Percentiles rank a stretch among this genome's conserved stretches.
phyloP scores from a whole-genome alignment of 495 filamentous ascomycete species.

The Eremomyces bilateralis region DNA sequence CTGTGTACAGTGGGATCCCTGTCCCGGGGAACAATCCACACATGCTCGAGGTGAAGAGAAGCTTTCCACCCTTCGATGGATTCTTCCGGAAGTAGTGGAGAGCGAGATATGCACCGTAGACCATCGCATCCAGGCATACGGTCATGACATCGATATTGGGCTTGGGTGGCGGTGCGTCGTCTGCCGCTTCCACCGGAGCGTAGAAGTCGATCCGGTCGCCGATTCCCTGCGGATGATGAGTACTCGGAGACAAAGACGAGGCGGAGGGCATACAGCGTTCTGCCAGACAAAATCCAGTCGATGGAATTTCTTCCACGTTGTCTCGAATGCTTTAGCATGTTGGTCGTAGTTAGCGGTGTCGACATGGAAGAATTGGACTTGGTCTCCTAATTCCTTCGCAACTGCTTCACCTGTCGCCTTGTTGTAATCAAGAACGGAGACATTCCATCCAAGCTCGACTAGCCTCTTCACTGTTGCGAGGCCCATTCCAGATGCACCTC shows the following conservation, averaged over 20 bases:
- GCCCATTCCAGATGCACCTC: not conserved
- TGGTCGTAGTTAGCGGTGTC: not conserved
- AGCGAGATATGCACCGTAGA: not conserved
- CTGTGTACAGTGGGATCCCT: not conserved
- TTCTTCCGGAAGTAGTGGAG: not conserved
- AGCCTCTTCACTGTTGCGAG: not conserved
- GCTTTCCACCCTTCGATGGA: not conserved
- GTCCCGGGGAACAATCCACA: not conserved
- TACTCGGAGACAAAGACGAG: not conserved
- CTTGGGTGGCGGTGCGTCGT: not conserved
- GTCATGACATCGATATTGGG: not conserved
- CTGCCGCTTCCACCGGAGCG: not conserved
- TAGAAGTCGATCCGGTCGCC: not conserved
- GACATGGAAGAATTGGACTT: not conserved
- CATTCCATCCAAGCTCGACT: not conserved
- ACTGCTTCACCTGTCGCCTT: not conserved
- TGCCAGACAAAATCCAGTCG: not conserved
- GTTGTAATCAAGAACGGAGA: not conserved
- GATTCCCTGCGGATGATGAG: not conserved
- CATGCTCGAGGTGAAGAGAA: not conserved
- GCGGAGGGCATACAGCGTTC: not conserved
- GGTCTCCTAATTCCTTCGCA: not conserved
- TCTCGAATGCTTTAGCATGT: not conserved
- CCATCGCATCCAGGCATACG: not conserved
- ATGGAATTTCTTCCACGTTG: not conserved